phyloP scores from a whole-genome alignment of 257 asterid genomes.

The Nicotiana knightiana region DNA sequence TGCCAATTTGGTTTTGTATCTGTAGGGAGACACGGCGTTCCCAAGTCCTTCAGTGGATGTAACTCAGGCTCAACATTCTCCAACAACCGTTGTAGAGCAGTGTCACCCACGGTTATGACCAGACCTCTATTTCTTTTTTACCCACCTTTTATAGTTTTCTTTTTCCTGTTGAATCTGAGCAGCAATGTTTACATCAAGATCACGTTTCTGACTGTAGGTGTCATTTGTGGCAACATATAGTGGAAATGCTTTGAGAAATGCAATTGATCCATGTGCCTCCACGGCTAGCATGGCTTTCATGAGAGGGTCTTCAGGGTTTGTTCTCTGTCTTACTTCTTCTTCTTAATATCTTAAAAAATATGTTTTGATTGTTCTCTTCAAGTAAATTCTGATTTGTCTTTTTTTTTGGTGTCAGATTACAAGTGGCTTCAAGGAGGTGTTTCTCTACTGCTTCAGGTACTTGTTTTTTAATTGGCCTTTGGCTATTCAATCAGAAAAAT shows the following conservation, averaged over 20 bases:
- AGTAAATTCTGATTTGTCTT: not conserved
- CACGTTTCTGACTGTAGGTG: conserved; percentile 29
- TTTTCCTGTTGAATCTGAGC: not conserved
- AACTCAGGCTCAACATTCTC: conserved; percentile 14
- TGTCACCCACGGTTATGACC: conserved; percentile 31
- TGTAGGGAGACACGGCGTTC: conserved; percentile 10
- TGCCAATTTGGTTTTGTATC: conserved; percentile 25
- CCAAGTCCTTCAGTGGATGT: conserved; percentile 19
- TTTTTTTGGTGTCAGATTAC: conserved; percentile 36
- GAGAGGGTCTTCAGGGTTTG: conserved; percentile 22
- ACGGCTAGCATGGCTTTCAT: conserved; percentile 32
- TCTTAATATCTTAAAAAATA: conserved; percentile 1
- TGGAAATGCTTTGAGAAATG: conserved; percentile 39
- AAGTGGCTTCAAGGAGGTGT: conserved; percentile 1
- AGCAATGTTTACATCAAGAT: not conserved
- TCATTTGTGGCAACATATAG: conserved; percentile 27
- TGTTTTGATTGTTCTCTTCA: not conserved
- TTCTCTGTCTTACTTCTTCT: conserved; percentile 6
- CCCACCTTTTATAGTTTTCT: conserved; percentile 3
- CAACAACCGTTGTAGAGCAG: conserved; percentile 27
- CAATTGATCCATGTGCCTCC: conserved; percentile 33
- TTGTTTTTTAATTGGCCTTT: not conserved
- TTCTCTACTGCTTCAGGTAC: conserved; percentile 1
- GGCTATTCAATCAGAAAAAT: not conserved
- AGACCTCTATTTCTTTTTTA: not conserved